A percentile compares a stretch with the other conserved stretches of the same genome.
These are phyloP conservation scores for Hemisphaericaspora xylofermentans DNA, from an alignment of 1,139 yeast genomes.

Conservation along the genomic window DNA sequence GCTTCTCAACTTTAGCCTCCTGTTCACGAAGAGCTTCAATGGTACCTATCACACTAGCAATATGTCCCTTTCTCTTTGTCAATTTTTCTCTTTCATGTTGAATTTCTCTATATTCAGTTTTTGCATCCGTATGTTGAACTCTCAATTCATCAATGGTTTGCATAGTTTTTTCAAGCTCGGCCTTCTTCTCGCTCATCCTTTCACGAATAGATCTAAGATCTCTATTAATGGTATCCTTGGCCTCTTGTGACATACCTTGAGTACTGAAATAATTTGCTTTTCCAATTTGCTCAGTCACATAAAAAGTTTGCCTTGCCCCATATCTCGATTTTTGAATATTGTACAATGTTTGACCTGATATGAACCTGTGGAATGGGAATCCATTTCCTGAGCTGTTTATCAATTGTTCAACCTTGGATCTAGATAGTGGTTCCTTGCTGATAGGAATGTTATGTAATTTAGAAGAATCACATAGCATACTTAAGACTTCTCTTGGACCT, in stretches of 20 bases:
- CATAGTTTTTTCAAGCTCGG: conserved; percentile 1
- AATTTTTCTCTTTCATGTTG: conserved; percentile 11
- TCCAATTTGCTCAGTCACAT: conserved; percentile 35
- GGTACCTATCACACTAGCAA: conserved; percentile 21
- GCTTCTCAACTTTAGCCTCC: conserved; percentile 25
- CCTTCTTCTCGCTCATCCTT: conserved; percentile 11
- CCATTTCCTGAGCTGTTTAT: conserved; percentile 37
- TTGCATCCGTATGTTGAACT: conserved; percentile 1
- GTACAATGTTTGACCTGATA: conserved; percentile 58
- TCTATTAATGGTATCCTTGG: conserved; percentile 22
- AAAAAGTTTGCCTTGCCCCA: conserved; percentile 53
- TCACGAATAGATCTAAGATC: conserved; percentile 15
- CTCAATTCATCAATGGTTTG: conserved; percentile 20
- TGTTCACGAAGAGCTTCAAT: conserved; percentile 23
- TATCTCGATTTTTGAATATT: conserved; percentile 54
- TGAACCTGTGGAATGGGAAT: conserved; percentile 52
- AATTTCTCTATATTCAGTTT: conserved; percentile 14
- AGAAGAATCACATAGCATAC: conserved; percentile 66
- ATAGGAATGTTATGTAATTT: conserved; percentile 67
- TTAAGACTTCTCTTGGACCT: conserved; percentile 76
- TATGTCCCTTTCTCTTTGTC: conserved; percentile 16
- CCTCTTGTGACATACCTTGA: conserved; percentile 44
- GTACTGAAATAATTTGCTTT: conserved; percentile 39
- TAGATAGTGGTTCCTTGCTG: conserved; percentile 41
- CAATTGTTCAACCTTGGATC: conserved; percentile 38